Conservation (phyloP, 352 stramenopile genomes). For the Phytophthora rubi region DNA sequence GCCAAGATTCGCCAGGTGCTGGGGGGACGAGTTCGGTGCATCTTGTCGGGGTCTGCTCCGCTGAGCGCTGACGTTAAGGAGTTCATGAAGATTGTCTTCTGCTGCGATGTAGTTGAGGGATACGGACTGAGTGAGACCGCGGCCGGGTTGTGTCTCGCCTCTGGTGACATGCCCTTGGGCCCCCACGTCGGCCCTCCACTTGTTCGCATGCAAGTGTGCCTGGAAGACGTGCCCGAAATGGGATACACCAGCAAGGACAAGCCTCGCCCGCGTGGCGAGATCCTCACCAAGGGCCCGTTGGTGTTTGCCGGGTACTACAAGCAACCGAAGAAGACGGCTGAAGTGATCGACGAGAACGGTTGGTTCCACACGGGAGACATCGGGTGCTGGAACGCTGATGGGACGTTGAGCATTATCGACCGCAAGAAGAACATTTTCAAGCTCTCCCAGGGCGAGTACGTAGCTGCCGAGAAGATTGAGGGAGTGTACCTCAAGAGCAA, state of each 20-base stretch:
- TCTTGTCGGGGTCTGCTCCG: slow-evolving; percentile 94
- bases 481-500: slow-evolving; percentile 92
- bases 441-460: slow-evolving; percentile 96
- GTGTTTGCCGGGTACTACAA: slow-evolving; percentile 96
- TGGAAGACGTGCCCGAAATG: slow-evolving; percentile 98
- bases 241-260: slow-evolving; percentile 92
- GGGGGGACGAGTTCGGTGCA: slow-evolving; percentile 88
- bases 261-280: slow-evolving; percentile 67
- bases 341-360: slow-evolving; percentile 92
- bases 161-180: slow-evolving; percentile 57
- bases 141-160: slow-evolving; percentile 81
- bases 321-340: slow-evolving; percentile 91
- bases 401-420: slow-evolving; percentile 91
- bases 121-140: slow-evolving; percentile 97
- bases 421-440: slow-evolving; percentile 97
- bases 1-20: slow-evolving; percentile 93
- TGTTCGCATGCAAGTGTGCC: slow-evolving; percentile 88
- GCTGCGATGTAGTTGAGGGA: slow-evolving; percentile 92
- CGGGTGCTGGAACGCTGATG: slow-evolving; percentile 94
- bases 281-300: slow-evolving; percentile 75
- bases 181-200: slow-evolving; percentile 94
- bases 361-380: slow-evolving; percentile 99
- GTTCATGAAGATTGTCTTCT: slow-evolving; percentile 96
- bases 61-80: slow-evolving; percentile 93
- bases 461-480: slow-evolving; percentile 97